Conservation (phyloP, 495 filamentous ascomycete species). For the Entonaema liquescens region DNA sequence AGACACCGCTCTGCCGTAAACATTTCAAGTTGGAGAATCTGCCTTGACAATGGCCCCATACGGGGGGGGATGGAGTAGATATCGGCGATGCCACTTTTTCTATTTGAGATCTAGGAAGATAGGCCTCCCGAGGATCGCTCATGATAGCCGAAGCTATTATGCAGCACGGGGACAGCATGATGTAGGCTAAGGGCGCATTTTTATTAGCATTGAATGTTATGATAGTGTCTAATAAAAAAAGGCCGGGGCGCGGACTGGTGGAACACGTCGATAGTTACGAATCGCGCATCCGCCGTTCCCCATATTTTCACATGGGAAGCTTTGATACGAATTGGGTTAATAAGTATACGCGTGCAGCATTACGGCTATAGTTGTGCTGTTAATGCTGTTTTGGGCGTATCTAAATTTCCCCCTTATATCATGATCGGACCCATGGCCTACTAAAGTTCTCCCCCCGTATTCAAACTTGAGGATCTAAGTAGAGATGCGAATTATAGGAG, state of each 20-base stretch:
- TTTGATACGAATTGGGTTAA: constrained; percentile 12
- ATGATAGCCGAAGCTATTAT: constrained; percentile 2
- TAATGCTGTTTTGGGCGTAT: neutral
- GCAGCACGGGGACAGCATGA: neutral
- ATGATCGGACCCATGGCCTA: neutral
- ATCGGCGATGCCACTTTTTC: constrained; percentile 22
- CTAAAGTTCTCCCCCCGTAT: neutral
- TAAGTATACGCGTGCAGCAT: neutral
- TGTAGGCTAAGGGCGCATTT: constrained; percentile 11
- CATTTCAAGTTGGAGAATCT: constrained; percentile 12
- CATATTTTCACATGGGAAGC: constrained; percentile 42
- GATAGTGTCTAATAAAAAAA: constrained; percentile 31
- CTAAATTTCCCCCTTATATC: constrained; percentile 4
- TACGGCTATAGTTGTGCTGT: constrained; percentile 10
- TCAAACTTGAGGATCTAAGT: constrained; percentile 7
- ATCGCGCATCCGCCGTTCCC: constrained; percentile 27
- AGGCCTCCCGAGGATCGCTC: constrained; percentile 6
- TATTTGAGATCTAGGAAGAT: constrained; percentile 4
- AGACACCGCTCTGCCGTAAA: neutral
- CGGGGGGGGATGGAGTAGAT: constrained; percentile 9
- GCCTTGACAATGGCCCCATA: constrained; percentile 12
- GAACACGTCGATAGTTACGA: constrained; percentile 19
- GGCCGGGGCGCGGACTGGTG: constrained; percentile 28
- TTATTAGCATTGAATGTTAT: constrained; percentile 31
- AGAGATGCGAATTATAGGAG: neutral